phyloP scores from a whole-genome alignment of 352 stramenopile genomes.

The Pelagophyceae sp. region DNA sequence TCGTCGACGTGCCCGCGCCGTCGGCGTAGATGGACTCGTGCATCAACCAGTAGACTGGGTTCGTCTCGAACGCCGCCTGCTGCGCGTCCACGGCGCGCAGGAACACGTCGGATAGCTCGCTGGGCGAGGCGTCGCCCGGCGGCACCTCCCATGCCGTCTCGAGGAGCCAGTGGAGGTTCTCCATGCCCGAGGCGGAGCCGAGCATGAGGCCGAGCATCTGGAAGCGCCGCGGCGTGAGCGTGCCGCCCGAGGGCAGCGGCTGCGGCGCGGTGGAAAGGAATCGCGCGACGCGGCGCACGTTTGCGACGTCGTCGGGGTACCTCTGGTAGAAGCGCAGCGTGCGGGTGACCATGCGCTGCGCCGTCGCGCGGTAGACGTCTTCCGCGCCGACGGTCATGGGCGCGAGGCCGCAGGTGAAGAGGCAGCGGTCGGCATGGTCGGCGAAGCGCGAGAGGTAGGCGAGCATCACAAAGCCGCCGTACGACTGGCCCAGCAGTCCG shows the following conservation, averaged over 20 bases:
- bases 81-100: slow-evolving; percentile 46
- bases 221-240: slow-evolving; percentile 54
- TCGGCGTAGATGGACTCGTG: slow-evolving; percentile 64
- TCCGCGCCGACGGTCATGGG: slow-evolving; percentile 44
- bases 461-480: slow-evolving; percentile 61
- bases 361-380: slow-evolving; percentile 47
- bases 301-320: slow-evolving; percentile 53
- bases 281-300: slow-evolving; percentile 51
- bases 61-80: slow-evolving; percentile 57
- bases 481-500: slow-evolving; percentile 50
- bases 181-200: slow-evolving; percentile 46
- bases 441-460: slow-evolving; percentile 52
- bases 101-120: slow-evolving; percentile 45
- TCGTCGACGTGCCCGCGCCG: slow-evolving; percentile 33
- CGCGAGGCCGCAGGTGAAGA: slow-evolving; percentile 59
- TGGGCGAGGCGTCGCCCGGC: slow-evolving; percentile 25
- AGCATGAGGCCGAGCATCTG: slow-evolving; percentile 51
- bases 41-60: slow-evolving; percentile 60
- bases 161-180: slow-evolving; percentile 50
- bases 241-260: slow-evolving; percentile 47
- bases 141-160: slow-evolving; percentile 40
- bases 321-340: slow-evolving; percentile 53
- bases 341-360: slow-evolving; percentile 47
- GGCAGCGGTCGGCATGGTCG: slow-evolving; percentile 40
- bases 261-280: slow-evolving; percentile 34